Percentiles rank a stretch among this genome's conserved stretches.
Conservation (phyloP, 139 green algal genomes). For the Chlamydomonas sp. region DNA sequence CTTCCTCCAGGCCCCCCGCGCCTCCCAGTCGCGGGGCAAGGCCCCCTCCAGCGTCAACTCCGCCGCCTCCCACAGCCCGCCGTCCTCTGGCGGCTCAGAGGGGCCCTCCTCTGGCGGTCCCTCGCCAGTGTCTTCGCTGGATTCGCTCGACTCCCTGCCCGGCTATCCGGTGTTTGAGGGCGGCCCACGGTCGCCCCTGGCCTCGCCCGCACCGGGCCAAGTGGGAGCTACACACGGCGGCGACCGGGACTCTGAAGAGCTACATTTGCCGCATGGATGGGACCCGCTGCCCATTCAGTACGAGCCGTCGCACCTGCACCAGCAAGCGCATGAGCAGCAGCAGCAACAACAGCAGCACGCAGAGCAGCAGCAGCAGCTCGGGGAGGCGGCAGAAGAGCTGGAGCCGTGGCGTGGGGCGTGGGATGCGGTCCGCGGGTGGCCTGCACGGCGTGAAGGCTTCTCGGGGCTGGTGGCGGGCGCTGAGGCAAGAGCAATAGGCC, state of each 20-base stretch:
- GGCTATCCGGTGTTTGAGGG: slow-evolving; percentile 16
- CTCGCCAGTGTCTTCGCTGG: not conserved
- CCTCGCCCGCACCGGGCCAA: not conserved
- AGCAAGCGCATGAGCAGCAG: not conserved
- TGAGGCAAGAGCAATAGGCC: too few relatives aligned
- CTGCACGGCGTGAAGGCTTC: too few relatives aligned
- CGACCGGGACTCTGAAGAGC: too few relatives aligned
- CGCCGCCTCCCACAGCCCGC: slow-evolving; percentile 1
- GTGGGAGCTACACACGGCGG: too few relatives aligned
- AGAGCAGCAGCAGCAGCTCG: not conserved
- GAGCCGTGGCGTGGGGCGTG: too few relatives aligned
- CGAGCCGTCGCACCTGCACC: not conserved
- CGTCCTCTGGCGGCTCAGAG: not conserved
- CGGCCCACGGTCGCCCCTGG: not conserved
- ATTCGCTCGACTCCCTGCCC: not conserved
- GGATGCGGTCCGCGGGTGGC: too few relatives aligned
- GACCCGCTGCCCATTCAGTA: slow-evolving; percentile 15
- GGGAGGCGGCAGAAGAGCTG: not conserved
- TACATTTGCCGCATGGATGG: not conserved
- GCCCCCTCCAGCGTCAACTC: slow-evolving; percentile 6
- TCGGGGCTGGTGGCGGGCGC: too few relatives aligned
- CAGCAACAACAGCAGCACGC: too few relatives aligned
- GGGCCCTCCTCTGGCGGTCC: not conserved
- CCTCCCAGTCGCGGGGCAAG: not conserved
- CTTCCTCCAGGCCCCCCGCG: slow-evolving; percentile 22